Conservation (phyloP, 805 yeast genomes). For the Wickerhamomyces tratensis region DNA sequence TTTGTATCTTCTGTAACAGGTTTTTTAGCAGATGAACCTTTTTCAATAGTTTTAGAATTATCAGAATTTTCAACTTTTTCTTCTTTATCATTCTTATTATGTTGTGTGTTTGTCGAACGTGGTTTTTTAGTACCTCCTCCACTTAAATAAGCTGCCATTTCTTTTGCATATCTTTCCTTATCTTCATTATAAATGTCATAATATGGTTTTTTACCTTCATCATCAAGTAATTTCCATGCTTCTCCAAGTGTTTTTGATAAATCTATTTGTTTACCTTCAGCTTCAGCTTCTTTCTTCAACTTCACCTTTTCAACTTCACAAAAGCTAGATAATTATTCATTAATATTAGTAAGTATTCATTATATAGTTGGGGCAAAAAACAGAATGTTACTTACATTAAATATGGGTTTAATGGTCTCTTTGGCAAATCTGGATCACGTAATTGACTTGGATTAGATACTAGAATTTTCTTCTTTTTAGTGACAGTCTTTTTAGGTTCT, state of each 20-base stretch:
- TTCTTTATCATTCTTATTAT: neutral
- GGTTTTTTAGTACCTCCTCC: neutral
- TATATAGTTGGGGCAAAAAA: neutral
- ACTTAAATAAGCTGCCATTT: slow-evolving; percentile 44
- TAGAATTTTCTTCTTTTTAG: slow-evolving; percentile 20
- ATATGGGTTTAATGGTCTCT: slow-evolving; percentile 86
- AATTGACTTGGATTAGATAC: slow-evolving; percentile 4
- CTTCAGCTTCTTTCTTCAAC: slow-evolving; percentile 48
- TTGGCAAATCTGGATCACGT: slow-evolving; percentile 81
- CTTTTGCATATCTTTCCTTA: slow-evolving; percentile 61
- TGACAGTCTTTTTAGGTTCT: slow-evolving; percentile 13
- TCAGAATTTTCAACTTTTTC: too few relatives aligned
- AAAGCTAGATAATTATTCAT: slow-evolving; percentile 24
- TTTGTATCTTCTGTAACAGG: too few relatives aligned
- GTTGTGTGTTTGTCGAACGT: neutral
- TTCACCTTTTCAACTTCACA: slow-evolving; percentile 81
- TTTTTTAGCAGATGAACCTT: too few relatives aligned
- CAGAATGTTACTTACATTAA: slow-evolving; percentile 28
- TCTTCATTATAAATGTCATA: slow-evolving; percentile 72
- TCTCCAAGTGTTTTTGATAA: slow-evolving; percentile 74
- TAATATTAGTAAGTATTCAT: slow-evolving; percentile 2
- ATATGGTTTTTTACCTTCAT: slow-evolving; percentile 63
- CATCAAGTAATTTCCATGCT: slow-evolving; percentile 70
- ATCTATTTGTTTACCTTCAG: slow-evolving; percentile 47
- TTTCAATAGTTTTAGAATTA: too few relatives aligned